These are phyloP conservation scores for Yamadazyma kanchanaburiensis DNA, from an alignment of 1,139 yeast genomes.

Conservation along the genomic window DNA sequence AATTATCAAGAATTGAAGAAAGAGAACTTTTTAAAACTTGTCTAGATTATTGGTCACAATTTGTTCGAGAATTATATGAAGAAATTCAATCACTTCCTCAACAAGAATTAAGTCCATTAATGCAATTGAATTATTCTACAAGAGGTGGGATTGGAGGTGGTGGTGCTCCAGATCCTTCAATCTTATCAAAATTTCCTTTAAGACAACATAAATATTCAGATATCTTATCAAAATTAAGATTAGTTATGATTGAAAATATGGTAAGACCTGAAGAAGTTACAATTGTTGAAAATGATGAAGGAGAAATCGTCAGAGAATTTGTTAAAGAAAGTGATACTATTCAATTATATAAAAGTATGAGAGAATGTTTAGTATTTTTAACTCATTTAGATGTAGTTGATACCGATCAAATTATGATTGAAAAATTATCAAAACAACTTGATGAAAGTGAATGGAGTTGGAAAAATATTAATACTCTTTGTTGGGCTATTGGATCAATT, in stretches of 20 bases:
- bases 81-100: slow-evolving; percentile 83
- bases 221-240: slow-evolving; percentile 75
- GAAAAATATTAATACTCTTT: slow-evolving; percentile 93
- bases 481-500: slow-evolving; percentile 99
- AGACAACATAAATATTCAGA: slow-evolving; percentile 81
- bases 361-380: slow-evolving; percentile 90
- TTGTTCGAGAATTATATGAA: slow-evolving; percentile 75
- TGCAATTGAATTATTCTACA: slow-evolving; percentile 60
- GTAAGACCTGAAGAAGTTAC: slow-evolving; percentile 97
- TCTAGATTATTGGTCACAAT: slow-evolving; percentile 87
- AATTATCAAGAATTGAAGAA: slow-evolving; percentile 88
- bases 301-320: slow-evolving; percentile 96
- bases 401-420: slow-evolving; percentile 91
- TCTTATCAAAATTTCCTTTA: slow-evolving; percentile 70
- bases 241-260: slow-evolving; percentile 94
- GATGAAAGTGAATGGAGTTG: slow-evolving; percentile 99
- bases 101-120: slow-evolving; percentile 67
- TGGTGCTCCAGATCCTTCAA: slow-evolving; percentile 85
- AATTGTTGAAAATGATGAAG: slow-evolving; percentile 96
- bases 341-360: slow-evolving; percentile 89
- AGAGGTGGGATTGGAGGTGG: slow-evolving; percentile 39
- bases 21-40: slow-evolving; percentile 94
- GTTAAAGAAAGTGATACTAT: slow-evolving; percentile 97
- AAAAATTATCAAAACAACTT: slow-evolving; percentile 84
- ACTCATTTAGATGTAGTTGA: slow-evolving; percentile 95